Evolutionary conservation across 1,284 basidiomycete genomes (phyloP), one percentile per base, ranked within the genome.

Genomic region (Marasmius sp.): DNA sequence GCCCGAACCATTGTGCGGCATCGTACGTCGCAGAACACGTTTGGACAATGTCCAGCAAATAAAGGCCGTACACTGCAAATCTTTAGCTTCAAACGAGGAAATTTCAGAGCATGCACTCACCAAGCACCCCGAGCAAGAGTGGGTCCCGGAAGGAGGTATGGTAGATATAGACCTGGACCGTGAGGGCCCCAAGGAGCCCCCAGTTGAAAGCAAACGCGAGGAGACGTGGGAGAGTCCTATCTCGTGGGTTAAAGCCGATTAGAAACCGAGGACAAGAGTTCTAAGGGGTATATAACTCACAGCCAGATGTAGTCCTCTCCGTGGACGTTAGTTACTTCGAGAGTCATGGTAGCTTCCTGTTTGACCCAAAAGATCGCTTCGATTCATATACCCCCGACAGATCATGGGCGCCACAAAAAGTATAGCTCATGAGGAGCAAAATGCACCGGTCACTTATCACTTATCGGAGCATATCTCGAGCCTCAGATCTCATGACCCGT

Each of bases 81-180:
- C 6, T 45, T 22, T 14, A 47, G 20, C 22, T 27, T 22, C 6
- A 41, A 18, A 43, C 49, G 22, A 43, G 39, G 20, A 14, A 41
- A 57, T 5, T 22, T 7, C 18, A 27, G 27, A 47, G 22, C 12
- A 14, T 10, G 6, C 16, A 58, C 43, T 9, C 20, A 48, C 56
- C 56, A 12, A 69, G 62, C n/a, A 16, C n/a, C 58, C 70, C 69
- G 33, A 49, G 57, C 2, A 43, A 38, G 1, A 51, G 9, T 38
- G 51, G 54, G 50, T 71, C 70, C 0, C 68, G 69, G 39, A 71
- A 71, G 33, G 70, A 65, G 36, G 67, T 51, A 37, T 70, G 69
- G 53, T 70, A 71, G 7, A 68, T 34, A 51, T 70, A 69, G 27
- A 66, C 53, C 61, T 69, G 67, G 33, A 67, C 63, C 16, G 63